Conservation (phyloP, 2,329 filamentous ascomycete genomes). For the Colletotrichum melonis region DNA sequence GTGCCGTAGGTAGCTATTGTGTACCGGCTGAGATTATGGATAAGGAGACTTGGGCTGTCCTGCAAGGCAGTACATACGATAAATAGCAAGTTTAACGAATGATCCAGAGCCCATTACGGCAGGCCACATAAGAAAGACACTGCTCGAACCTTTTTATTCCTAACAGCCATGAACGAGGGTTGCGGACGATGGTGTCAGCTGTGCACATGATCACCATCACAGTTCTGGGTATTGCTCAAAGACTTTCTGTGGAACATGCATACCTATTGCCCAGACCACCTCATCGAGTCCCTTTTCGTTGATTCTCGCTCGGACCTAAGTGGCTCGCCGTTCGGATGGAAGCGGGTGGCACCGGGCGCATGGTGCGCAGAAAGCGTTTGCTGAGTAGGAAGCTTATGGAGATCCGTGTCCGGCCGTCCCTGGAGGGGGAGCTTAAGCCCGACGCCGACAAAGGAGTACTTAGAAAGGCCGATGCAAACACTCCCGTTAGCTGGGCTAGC, state of each 20-base stretch:
- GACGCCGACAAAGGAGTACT: neutral
- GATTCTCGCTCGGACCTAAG: neutral
- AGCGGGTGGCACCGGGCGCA: slow-evolving; percentile 29
- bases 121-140: neutral
- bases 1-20: neutral
- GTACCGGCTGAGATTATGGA: neutral
- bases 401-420: neutral
- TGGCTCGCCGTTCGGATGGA: slow-evolving; percentile 21
- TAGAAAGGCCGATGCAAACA: neutral
- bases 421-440: neutral
- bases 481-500: neutral
- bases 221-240: neutral
- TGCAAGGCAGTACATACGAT: neutral
- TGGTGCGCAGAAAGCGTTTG: neutral
- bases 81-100: neutral
- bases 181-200: neutral
- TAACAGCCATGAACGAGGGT: too few relatives aligned
- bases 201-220: neutral
- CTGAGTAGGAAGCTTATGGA: neutral
- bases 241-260: neutral
- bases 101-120: neutral
- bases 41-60: neutral
- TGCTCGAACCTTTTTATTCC: too few relatives aligned
- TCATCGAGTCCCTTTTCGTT: neutral
- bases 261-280: neutral